Base-by-base conservation (phyloP, 1,139 yeast species). In the Blastobotrys malaysiensis region DNA sequence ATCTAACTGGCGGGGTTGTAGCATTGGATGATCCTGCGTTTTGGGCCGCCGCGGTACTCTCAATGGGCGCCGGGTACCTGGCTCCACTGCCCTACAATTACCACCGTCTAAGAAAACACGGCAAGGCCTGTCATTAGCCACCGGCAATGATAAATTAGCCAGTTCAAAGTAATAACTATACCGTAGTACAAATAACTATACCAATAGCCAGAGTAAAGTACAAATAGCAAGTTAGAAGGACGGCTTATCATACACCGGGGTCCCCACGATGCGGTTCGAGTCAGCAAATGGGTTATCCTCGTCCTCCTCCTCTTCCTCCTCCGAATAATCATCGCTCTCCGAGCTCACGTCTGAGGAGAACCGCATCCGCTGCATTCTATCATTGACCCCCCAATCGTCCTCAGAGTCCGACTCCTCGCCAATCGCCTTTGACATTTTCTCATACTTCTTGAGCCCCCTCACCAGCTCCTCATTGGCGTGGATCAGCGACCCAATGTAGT, bases 381-480 rank as follows among this genome's bases (percentile, higher is more conserved):
- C 36, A 13, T 11, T 31, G 16, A 11, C 39, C 39, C 39, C 39
- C 39, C 39, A 31, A 11, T 31, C 39, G 5, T 31, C 39, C 39
- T 31, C 54, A n/a, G 69, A 73, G 14, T 74, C 81, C 1, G 76
- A 73, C 48, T 72, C 75, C n/a, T 74, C 76, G 44, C 73, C 77
- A 1, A 77, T 68, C 26, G 81, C 80, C 52, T 78, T 77, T 59
- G 84, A 77, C 63, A 68, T 67, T 53, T 78, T 77, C 59, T 91
- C 96, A 67, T 83, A 90, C 57, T 76, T 72, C 63, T 84, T 82
- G 64, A 93, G 77, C 0, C 90, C 84, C 4, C 74, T 75, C 9
- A 93, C 95, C 59, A 93, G 77, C 65, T 86, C 91, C 64, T 93
- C 99, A 67, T 93, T 93, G 50, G 97, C 95, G 60, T 82, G 86